phyloP scores from a whole-genome alignment of 2,329 filamentous ascomycete genomes.

The Pseudogymnoascus sp. region DNA sequence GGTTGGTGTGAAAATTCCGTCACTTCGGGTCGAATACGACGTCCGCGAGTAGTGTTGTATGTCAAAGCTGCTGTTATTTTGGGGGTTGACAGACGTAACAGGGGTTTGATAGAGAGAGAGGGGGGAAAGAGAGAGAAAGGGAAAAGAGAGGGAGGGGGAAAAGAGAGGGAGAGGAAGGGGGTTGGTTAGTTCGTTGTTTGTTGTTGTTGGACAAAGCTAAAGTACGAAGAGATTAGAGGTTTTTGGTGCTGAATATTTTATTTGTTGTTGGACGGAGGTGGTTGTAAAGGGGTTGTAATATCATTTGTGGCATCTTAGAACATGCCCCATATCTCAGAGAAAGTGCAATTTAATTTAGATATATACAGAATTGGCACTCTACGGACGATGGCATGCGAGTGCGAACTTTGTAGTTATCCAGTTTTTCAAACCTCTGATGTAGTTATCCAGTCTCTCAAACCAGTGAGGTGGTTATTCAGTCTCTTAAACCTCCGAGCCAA shows the following conservation, averaged over 20 bases:
- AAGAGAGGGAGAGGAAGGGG: too few species aligned
- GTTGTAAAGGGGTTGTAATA: not conserved
- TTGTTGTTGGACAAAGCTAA: too few species aligned
- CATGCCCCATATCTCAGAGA: not conserved
- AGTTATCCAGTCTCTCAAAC: too few species aligned
- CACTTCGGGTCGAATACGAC: not conserved
- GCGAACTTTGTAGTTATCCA: too few species aligned
- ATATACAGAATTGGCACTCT: not conserved
- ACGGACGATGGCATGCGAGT: not conserved
- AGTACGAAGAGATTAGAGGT: too few species aligned
- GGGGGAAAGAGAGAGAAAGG: too few species aligned
- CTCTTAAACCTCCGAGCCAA: not conserved
- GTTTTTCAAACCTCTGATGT: too few species aligned
- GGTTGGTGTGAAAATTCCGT: not conserved
- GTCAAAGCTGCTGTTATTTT: too few species aligned
- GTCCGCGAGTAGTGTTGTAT: not conserved
- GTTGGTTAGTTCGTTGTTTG: too few species aligned
- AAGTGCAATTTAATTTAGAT: not conserved
- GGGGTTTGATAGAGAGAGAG: too few species aligned
- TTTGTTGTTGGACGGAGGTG: not conserved
- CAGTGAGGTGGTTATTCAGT: not conserved
- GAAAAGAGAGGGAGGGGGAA: too few species aligned
- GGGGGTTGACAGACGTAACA: too few species aligned
- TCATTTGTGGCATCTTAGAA: not conserved
- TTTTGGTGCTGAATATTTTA: not conserved